Evolutionary conservation across 331 rosid species (phyloP).

Genomic region (Cucumis variabilis): DNA sequence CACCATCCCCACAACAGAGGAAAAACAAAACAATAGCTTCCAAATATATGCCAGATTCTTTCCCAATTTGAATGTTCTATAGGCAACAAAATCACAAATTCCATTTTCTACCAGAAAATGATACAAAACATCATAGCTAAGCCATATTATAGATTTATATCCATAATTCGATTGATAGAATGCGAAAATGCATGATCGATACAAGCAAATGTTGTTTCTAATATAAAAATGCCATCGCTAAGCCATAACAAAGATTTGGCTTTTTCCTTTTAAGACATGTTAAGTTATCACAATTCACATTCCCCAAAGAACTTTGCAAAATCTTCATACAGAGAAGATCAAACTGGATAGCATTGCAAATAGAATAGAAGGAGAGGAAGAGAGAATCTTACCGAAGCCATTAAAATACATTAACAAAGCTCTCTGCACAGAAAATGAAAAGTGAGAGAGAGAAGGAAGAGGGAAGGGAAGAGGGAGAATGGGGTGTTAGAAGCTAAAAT

Average conservation of each 20-base stretch:
- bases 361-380: not conserved
- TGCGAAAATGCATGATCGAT: no score
- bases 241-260: not conserved
- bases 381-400: constrained; percentile 52
- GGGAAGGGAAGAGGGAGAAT: not conserved
- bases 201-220: not conserved
- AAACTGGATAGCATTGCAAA: not conserved
- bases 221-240: not conserved
- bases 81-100: not conserved
- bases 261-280: not conserved
- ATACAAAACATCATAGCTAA: not conserved
- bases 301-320: not conserved
- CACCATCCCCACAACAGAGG: not conserved
- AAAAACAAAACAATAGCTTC: not conserved
- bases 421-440: constrained; percentile 28
- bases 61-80: not conserved
- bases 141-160: not conserved
- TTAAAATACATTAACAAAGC: constrained; percentile 38
- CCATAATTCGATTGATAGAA: no score
- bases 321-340: no score
- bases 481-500: constrained; percentile 28
- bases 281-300: not conserved
- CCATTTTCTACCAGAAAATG: no score
- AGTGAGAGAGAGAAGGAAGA: not conserved
- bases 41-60: constrained; percentile 6